These are phyloP conservation scores for Botrytis medusae DNA, from an alignment of 2,329 filamentous ascomycete species.

Conservation along the genomic window DNA sequence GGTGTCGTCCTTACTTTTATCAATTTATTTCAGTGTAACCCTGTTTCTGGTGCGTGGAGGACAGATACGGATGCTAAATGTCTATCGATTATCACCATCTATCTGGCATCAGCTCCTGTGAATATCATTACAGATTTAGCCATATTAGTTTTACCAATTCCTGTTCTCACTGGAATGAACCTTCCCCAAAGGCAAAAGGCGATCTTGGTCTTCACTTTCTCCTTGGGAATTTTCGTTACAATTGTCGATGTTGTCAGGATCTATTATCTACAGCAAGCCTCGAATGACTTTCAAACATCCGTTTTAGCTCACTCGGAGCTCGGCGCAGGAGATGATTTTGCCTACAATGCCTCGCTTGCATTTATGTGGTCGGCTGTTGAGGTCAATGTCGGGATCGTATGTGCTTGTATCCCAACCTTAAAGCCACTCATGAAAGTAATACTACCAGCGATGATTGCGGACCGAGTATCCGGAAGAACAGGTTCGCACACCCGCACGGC, in stretches of 20 bases:
- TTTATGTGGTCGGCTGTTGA: slow-evolving; percentile 95
- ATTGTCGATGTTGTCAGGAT: slow-evolving; percentile 87
- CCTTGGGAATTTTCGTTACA: slow-evolving; percentile 82
- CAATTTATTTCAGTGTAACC: slow-evolving; percentile 83
- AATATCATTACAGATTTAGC: slow-evolving; percentile 91
- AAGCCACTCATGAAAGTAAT: slow-evolving; percentile 73
- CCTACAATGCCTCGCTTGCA: slow-evolving; percentile 77
- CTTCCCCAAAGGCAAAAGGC: slow-evolving; percentile 83
- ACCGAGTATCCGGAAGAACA: slow-evolving; percentile 23
- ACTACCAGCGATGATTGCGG: slow-evolving; percentile 35
- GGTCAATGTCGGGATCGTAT: slow-evolving; percentile 86
- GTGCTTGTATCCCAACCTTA: slow-evolving; percentile 86
- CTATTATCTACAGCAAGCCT: slow-evolving; percentile 72
- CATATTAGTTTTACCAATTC: slow-evolving; percentile 83
- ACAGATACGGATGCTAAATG: slow-evolving; percentile 43
- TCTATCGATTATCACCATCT: slow-evolving; percentile 57
- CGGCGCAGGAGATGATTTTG: slow-evolving; percentile 54
- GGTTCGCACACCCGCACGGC: neutral
- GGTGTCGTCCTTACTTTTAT: slow-evolving; percentile 79
- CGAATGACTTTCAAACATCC: slow-evolving; percentile 22
- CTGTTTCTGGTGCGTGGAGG: slow-evolving; percentile 67
- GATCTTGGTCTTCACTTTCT: slow-evolving; percentile 82
- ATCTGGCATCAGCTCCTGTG: slow-evolving; percentile 76
- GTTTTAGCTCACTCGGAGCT: slow-evolving; percentile 34
- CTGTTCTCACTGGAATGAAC: slow-evolving; percentile 82